Conservation (phyloP, 2,329 filamentous ascomycete species). For the Colletotrichum eremochloae region DNA sequence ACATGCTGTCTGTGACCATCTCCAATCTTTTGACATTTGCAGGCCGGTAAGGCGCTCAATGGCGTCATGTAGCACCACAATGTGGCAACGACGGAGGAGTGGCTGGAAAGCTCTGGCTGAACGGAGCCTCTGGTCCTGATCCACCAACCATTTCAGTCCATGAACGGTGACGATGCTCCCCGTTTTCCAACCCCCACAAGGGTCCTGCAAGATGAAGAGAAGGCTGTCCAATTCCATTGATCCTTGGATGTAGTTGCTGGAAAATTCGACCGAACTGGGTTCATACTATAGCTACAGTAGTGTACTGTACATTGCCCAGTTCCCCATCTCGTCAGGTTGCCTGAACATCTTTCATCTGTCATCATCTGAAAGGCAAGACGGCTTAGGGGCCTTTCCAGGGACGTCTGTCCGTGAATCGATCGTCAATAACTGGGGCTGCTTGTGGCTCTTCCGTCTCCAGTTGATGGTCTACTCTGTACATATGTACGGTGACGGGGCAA, state of each 20-base stretch:
- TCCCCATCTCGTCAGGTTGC: slow-evolving; percentile 10
- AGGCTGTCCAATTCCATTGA: not conserved
- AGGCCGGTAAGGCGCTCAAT: slow-evolving; percentile 15
- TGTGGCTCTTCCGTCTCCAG: slow-evolving; percentile 31
- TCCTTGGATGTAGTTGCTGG: not conserved
- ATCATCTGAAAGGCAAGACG: slow-evolving; percentile 25
- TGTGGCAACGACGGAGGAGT: slow-evolving; percentile 12
- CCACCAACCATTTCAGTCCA: slow-evolving; percentile 13
- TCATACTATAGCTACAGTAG: not conserved
- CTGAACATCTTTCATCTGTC: slow-evolving; percentile 18
- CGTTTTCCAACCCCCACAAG: slow-evolving; percentile 29
- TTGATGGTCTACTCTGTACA: not conserved
- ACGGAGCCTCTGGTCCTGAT: slow-evolving; percentile 33
- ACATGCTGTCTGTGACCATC: not conserved
- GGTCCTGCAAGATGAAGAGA: slow-evolving; percentile 15
- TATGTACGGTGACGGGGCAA: not conserved
- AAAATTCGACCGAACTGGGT: slow-evolving; percentile 8
- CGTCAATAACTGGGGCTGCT: slow-evolving; percentile 22
- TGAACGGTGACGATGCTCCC: slow-evolving; percentile 32
- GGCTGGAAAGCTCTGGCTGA: slow-evolving; percentile 25
- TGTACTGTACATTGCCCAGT: not conserved
- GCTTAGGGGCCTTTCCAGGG: slow-evolving; percentile 25
- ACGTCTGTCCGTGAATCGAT: slow-evolving; percentile 32
- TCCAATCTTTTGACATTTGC: not conserved
- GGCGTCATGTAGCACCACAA: slow-evolving; percentile 35